phyloP scores from a whole-genome alignment of 148 eudicot species.

The Cornus kousa region DNA sequence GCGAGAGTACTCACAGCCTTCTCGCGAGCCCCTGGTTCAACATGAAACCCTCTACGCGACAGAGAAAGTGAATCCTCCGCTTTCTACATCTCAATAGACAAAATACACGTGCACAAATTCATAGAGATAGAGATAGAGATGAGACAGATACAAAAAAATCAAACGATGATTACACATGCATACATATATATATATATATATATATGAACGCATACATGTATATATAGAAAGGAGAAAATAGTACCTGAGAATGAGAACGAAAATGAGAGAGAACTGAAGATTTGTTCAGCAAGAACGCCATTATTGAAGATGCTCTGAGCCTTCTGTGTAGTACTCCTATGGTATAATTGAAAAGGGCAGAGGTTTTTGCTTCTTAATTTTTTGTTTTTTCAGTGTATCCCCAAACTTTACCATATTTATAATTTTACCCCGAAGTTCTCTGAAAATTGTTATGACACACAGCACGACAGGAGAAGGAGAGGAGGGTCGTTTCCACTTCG shows the following conservation, averaged over 20 bases:
- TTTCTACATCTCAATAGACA: slow-evolving; percentile 24
- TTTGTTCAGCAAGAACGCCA: slow-evolving; percentile 63
- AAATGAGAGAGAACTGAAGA: slow-evolving; percentile 43
- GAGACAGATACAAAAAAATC: background rate
- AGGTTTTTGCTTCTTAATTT: no score
- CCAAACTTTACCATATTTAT: background rate
- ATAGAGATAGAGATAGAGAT: background rate
- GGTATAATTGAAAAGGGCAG: no score
- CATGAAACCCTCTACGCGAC: slow-evolving; percentile 52
- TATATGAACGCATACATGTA: background rate
- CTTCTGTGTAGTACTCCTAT: background rate
- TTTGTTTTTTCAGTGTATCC: background rate
- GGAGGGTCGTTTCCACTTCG: no score
- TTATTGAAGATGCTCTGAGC: slow-evolving; percentile 14
- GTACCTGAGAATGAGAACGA: slow-evolving; percentile 60
- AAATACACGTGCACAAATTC: background rate
- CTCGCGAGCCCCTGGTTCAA: slow-evolving; percentile 78
- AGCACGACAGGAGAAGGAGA: no score
- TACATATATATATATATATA: background rate
- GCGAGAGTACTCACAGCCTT: slow-evolving; percentile 57
- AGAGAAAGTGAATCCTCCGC: slow-evolving; percentile 31
- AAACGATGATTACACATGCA: background rate
- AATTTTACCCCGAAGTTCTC: background rate
- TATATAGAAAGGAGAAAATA: background rate
- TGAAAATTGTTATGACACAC: background rate